phyloP scores from a whole-genome alignment of 495 filamentous ascomycete genomes.

The Monascus purpureus region DNA sequence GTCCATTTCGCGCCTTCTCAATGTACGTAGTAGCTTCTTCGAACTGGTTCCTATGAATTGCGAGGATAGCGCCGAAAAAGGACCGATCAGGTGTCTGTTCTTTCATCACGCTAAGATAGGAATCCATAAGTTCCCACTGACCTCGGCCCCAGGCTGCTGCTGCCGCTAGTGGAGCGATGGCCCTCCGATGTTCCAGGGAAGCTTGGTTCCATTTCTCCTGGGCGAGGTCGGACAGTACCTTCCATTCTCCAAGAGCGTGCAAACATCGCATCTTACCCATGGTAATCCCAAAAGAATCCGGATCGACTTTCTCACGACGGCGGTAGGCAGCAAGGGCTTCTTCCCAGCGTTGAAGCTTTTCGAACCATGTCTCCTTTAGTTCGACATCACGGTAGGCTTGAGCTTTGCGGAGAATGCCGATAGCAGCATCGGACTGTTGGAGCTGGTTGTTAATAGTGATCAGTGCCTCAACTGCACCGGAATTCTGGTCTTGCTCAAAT shows the following conservation, averaged over 20 bases:
- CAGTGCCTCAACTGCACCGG: slow-evolving; percentile 87
- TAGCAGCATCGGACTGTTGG: slow-evolving; percentile 93
- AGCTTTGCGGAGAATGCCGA: slow-evolving; percentile 88
- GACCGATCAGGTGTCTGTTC: slow-evolving; percentile 80
- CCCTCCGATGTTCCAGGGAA: slow-evolving; percentile 64
- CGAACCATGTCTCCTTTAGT: slow-evolving; percentile 94
- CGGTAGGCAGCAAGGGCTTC: slow-evolving; percentile 90
- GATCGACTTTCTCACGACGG: slow-evolving; percentile 58
- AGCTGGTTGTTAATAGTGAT: slow-evolving; percentile 98
- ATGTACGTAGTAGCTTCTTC: slow-evolving; percentile 74
- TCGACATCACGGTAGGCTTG: slow-evolving; percentile 91
- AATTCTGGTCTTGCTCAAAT: slow-evolving; percentile 92
- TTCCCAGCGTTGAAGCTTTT: slow-evolving; percentile 96
- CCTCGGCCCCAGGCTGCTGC: slow-evolving; percentile 95
- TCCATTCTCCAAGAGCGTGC: slow-evolving; percentile 95
- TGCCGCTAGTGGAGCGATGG: slow-evolving; percentile 83
- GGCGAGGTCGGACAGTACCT: slow-evolving; percentile 70
- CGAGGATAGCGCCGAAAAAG: slow-evolving; percentile 92
- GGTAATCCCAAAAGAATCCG: slow-evolving; percentile 71
- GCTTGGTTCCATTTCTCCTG: slow-evolving; percentile 90
- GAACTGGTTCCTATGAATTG: slow-evolving; percentile 90
- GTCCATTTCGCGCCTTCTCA: slow-evolving; percentile 77
- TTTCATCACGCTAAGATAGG: slow-evolving; percentile 90
- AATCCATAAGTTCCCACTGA: slow-evolving; percentile 96
- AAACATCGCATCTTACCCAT: slow-evolving; percentile 99